Conservation (phyloP, 805 yeast species). For the Brettanomyces sp. region DNA sequence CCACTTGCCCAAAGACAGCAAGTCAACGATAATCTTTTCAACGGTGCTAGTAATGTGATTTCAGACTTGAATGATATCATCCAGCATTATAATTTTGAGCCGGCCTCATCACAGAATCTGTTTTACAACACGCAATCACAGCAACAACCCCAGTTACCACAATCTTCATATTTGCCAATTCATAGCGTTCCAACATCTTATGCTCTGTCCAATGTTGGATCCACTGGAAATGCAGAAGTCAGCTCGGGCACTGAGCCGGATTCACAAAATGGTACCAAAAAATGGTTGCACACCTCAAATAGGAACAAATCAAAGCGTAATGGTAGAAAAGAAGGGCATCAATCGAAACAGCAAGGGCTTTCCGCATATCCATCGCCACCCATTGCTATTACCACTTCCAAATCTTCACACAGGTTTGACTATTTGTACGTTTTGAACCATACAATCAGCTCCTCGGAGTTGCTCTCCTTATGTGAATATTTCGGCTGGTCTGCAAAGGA, state of each 20-base stretch:
- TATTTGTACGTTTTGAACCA: constrained; percentile 20
- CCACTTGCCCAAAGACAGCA: constrained; percentile 10
- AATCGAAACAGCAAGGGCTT: background rate
- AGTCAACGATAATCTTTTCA: constrained; percentile 22
- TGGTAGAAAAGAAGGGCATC: background rate
- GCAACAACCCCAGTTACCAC: too few relatives aligned
- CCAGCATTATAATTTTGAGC: constrained; percentile 17
- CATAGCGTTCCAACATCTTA: background rate
- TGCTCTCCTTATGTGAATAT: constrained; percentile 19
- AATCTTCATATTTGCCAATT: too few relatives aligned
- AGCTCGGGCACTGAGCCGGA: background rate
- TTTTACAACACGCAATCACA: background rate
- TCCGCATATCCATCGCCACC: constrained; percentile 20
- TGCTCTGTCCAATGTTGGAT: background rate
- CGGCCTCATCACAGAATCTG: background rate
- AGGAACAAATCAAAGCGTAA: background rate
- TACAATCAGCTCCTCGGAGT: constrained; percentile 18
- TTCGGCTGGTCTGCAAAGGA: constrained; percentile 24
- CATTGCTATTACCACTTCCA: constrained; percentile 6
- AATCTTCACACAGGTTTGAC: constrained; percentile 15
- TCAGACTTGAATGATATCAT: constrained; percentile 27
- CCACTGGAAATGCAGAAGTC: background rate
- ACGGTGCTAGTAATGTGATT: constrained; percentile 27
- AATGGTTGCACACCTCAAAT: background rate
- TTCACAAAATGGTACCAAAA: background rate